These are phyloP conservation scores for Diaporthe sp. DNA, from an alignment of 2,329 filamentous ascomycete genomes.

Conservation along the genomic window DNA sequence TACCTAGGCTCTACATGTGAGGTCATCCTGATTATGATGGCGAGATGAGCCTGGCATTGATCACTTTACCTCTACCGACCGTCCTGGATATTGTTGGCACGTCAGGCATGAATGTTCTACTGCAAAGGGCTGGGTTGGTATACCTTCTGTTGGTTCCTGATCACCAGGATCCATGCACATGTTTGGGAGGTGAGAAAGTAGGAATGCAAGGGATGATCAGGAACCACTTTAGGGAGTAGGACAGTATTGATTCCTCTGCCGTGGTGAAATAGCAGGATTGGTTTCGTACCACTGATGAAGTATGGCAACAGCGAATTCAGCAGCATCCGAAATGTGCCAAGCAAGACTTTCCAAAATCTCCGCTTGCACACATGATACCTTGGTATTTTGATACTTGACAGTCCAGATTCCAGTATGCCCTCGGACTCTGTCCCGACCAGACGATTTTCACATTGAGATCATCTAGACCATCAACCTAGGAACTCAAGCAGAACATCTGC, in stretches of 20 bases:
- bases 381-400: background rate
- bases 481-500: too few relatives aligned
- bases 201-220: background rate
- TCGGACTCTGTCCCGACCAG: background rate
- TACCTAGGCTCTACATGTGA: too few relatives aligned
- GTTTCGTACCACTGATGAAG: too few relatives aligned
- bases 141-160: too few relatives aligned
- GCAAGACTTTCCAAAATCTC: too few relatives aligned
- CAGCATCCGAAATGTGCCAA: background rate
- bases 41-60: background rate
- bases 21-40: background rate
- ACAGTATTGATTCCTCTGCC: background rate
- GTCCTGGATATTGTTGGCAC: background rate
- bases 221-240: background rate
- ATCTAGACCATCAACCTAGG: too few relatives aligned
- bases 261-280: too few relatives aligned
- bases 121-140: too few relatives aligned
- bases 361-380: background rate
- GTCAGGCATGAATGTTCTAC: background rate
- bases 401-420: background rate
- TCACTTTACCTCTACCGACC: rapidly evolving
- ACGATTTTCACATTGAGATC: too few relatives aligned
- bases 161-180: background rate
- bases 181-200: background rate
- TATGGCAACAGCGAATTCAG: background rate